Evolutionary conservation across 2,329 filamentous ascomycete species (phyloP).

Genomic region (Whalleya microplaca): DNA sequence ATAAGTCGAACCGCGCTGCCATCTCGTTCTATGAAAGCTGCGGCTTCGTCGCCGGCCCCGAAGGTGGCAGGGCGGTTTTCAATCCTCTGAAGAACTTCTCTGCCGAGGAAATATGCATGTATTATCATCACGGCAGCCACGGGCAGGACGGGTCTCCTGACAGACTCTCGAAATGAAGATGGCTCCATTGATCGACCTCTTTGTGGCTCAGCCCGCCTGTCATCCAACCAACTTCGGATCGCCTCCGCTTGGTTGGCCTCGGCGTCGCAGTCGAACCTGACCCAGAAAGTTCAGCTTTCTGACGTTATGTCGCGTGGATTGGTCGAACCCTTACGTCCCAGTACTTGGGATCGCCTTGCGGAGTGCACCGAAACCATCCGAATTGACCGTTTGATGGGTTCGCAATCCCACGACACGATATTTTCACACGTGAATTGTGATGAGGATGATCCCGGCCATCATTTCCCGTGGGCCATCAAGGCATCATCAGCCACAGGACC

Average conservation of each 20-base stretch:
- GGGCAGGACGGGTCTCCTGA: not conserved
- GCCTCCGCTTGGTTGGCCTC: constrained; percentile 17
- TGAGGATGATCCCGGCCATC: constrained; percentile 23
- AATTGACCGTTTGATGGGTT: constrained; percentile 26
- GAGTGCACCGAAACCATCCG: constrained; percentile 24
- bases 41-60: constrained; percentile 34
- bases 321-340: constrained; percentile 12
- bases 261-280: constrained; percentile 26
- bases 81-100: constrained; percentile 25
- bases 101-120: constrained; percentile 28
- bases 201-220: constrained; percentile 15
- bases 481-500: not conserved
- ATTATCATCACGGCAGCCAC: constrained; percentile 11
- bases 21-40: constrained; percentile 40
- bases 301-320: constrained; percentile 29
- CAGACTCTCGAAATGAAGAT: constrained; percentile 29
- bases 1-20: constrained; percentile 38
- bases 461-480: constrained; percentile 1
- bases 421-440: constrained; percentile 29
- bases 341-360: constrained; percentile 20
- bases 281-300: constrained; percentile 24
- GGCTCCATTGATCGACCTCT: constrained; percentile 23
- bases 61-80: constrained; percentile 21
- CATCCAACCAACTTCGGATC: constrained; percentile 14
- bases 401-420: constrained; percentile 22